These are phyloP conservation scores for Amanita rimosa DNA, from an alignment of 768 basidiomycete species.

Conservation along the genomic window DNA sequence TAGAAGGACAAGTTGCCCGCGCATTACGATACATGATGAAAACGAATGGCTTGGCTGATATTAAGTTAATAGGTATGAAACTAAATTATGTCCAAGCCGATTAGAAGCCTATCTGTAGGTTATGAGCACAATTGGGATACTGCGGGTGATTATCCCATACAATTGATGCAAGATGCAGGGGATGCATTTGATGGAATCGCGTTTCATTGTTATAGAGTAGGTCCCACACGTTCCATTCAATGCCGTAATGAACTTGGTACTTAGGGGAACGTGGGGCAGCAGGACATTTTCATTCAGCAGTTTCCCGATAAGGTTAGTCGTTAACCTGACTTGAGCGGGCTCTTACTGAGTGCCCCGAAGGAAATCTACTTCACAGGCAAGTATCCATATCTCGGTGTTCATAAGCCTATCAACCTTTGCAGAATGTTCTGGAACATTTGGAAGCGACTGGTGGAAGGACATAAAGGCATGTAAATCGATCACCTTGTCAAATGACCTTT, in stretches of 20 bases:
- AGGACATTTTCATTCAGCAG: constrained; percentile 41
- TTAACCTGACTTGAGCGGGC: not conserved
- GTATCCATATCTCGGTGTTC: not conserved
- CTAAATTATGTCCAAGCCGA: not conserved
- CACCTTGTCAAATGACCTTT: not conserved
- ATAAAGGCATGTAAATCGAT: constrained; percentile 41
- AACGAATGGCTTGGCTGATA: constrained; percentile 44
- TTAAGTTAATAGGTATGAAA: constrained; percentile 45
- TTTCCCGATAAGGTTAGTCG: constrained; percentile 40
- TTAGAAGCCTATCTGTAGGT: constrained; percentile 10
- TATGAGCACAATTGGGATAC: constrained; percentile 67
- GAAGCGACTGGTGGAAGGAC: constrained; percentile 70
- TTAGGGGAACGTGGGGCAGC: constrained; percentile 38
- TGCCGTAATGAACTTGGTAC: not conserved
- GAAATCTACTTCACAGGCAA: constrained; percentile 36
- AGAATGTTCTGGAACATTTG: constrained; percentile 56
- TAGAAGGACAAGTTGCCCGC: constrained; percentile 49
- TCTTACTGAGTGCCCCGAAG: constrained; percentile 10
- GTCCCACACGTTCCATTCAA: not conserved
- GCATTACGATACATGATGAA: constrained; percentile 50
- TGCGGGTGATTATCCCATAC: constrained; percentile 52
- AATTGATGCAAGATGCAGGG: constrained; percentile 45
- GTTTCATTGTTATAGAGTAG: constrained; percentile 58
- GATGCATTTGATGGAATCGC: constrained; percentile 51
- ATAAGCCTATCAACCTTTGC: constrained; percentile 4